Evolutionary conservation across 2,329 filamentous ascomycete species (phyloP).

Genomic region (Talaromyces marneffei): DNA sequence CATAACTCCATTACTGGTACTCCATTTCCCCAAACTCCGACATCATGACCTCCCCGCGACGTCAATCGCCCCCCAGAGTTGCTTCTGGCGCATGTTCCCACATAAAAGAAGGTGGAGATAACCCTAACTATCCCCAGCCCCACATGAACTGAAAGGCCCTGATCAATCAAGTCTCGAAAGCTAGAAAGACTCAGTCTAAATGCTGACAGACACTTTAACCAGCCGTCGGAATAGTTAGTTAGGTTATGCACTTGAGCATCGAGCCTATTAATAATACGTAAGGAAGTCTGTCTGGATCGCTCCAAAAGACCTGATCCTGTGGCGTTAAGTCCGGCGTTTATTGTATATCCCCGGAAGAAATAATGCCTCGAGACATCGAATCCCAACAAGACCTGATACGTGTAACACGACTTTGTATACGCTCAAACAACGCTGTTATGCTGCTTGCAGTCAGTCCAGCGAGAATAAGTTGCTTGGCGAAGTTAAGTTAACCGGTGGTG

Average conservation of each 20-base stretch:
- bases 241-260: not conserved
- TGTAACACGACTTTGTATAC: too few relatives aligned
- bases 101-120: not conserved
- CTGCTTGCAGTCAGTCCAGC: too few relatives aligned
- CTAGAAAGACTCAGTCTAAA: not conserved
- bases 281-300: not conserved
- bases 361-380: too few relatives aligned
- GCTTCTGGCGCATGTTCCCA: not conserved
- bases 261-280: too few relatives aligned
- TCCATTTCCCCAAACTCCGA: not conserved
- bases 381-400: too few relatives aligned
- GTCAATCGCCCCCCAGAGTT: too few relatives aligned
- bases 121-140: not conserved
- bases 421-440: too few relatives aligned
- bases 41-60: not conserved
- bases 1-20: too few relatives aligned
- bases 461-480: too few relatives aligned
- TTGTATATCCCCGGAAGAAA: not conserved
- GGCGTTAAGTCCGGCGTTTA: not conserved
- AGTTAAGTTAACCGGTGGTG: too few relatives aligned
- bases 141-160: not conserved
- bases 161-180: not conserved
- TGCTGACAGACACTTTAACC: not conserved
- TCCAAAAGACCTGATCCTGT: not conserved
- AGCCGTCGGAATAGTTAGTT: not conserved